Base-by-base conservation (phyloP, 768 basidiomycete species). In the Ephemerocybe angulata region DNA sequence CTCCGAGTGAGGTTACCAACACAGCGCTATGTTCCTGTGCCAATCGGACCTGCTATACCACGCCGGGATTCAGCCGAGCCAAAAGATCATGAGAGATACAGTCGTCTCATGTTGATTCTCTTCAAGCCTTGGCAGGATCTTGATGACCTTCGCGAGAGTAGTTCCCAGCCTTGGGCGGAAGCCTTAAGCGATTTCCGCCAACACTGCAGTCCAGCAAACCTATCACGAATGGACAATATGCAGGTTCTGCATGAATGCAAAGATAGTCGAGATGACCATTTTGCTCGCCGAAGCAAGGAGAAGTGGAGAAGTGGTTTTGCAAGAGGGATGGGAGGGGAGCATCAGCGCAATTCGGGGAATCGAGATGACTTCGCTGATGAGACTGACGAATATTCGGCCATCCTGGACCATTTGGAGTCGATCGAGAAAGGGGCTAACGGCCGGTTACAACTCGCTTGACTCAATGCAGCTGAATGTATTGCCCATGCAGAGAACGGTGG, bases 41-140 rank as follows among this genome's bases (percentile, higher is more conserved):
- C 67, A 0, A 62, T 76, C 17, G 77, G 77, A 0, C 58, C 58
- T 1, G 54, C 71, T 0, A 49, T 79, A 1, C 75, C 75, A 5
- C 57, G 70, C 0, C 48, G 65, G 5, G 70, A 76, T 53, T 13
- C n/a, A n/a, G n/a, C n/a, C n/a, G n/a, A n/a, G 28, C 6, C 21
- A 51, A 6, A 52, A 63, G 6, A 30, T 44, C 0, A 53, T 58
- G 58, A 54, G 0, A 51, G 51, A 5, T 75, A 74, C 52, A 69
- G 64, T 50, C 56, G 69, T 1, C 51, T 72, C 2, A 77, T 77
- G 75, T 53, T 78, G 3, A 66, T 74, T 15, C 62, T 77, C 0
- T 78, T 78, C 58, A 75, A 76, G 56, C 77, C 76, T 0, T 78
- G 76, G 77, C 31, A 63, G 1, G 27, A 47, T 41, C 35, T 58